Conservation (phyloP, 306 rosid species). For the Gastrolobium bilobum region DNA sequence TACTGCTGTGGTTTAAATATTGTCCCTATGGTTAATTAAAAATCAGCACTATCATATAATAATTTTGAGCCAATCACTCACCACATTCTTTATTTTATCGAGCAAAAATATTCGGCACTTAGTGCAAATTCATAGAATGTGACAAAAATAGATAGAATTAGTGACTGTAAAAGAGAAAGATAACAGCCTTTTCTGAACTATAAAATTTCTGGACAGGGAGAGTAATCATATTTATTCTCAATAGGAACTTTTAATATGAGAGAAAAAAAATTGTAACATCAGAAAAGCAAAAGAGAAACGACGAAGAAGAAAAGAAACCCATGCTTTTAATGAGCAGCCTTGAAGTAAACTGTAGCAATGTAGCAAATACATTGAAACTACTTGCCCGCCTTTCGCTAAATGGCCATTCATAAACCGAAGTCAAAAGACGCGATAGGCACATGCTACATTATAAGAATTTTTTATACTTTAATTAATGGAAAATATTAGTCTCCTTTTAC, state of each 20-base stretch:
- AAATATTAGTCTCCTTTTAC: no score
- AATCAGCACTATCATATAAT: conserved; percentile 35
- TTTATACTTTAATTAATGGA: no score
- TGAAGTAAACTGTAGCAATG: not conserved
- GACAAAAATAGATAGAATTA: not conserved
- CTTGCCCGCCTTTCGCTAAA: not conserved
- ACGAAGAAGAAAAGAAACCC: not conserved
- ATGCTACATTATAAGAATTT: no score
- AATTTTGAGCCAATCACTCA: conserved; percentile 19
- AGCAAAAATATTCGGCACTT: conserved; percentile 1
- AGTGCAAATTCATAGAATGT: conserved; percentile 10
- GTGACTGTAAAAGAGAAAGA: conserved; percentile 24
- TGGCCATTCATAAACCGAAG: not conserved
- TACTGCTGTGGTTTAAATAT: conserved; percentile 11
- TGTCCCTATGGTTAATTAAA: conserved; percentile 10
- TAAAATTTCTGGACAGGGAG: conserved; percentile 7
- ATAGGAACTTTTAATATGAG: not conserved
- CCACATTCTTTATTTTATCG: conserved; percentile 1
- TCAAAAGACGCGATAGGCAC: conserved; percentile 17
- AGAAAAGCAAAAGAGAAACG: not conserved
- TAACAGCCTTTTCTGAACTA: conserved; percentile 9
- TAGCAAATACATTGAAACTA: not conserved
- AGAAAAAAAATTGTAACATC: not conserved
- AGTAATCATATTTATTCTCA: not conserved
- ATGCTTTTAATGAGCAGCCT: conserved; percentile 21